phyloP scores from a whole-genome alignment of 2,329 filamentous ascomycete species.

The Rhinocladiella mackenziei region DNA sequence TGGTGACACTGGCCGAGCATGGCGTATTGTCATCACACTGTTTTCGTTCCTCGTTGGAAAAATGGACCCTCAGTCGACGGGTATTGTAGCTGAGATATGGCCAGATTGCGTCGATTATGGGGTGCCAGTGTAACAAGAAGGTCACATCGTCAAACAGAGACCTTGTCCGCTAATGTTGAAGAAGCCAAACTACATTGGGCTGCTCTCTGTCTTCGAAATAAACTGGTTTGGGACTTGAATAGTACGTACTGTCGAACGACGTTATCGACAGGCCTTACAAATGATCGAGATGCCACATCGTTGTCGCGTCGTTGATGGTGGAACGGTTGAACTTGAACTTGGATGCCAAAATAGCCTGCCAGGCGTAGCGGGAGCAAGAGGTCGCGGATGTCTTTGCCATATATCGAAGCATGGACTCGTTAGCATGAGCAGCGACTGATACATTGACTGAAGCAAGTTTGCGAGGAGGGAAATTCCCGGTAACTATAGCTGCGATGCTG shows the following conservation, averaged over 20 bases:
- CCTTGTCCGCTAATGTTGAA: neutral
- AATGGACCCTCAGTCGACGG: neutral
- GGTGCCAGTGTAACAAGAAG: too few species aligned
- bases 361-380: neutral
- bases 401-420: neutral
- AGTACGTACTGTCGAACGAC: slow-evolving; percentile 11
- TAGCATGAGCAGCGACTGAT: neutral
- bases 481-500: too few species aligned
- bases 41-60: neutral
- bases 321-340: neutral
- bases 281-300: slow-evolving; percentile 10
- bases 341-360: neutral
- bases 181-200: neutral
- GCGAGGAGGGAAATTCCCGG: too few species aligned
- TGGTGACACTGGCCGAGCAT: slow-evolving; percentile 11
- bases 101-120: too few species aligned
- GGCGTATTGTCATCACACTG: slow-evolving; percentile 19
- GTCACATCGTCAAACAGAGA: neutral
- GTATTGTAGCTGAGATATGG: too few species aligned
- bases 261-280: slow-evolving; percentile 10
- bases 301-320: slow-evolving; percentile 1
- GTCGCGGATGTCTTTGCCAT: neutral
- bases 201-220: neutral
- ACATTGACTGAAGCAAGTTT: neutral
- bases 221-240: neutral